Percentiles rank a stretch among this genome's conserved stretches.
phyloP scores from a whole-genome alignment of 2,329 filamentous ascomycete species.

The Orbilia quercus region DNA sequence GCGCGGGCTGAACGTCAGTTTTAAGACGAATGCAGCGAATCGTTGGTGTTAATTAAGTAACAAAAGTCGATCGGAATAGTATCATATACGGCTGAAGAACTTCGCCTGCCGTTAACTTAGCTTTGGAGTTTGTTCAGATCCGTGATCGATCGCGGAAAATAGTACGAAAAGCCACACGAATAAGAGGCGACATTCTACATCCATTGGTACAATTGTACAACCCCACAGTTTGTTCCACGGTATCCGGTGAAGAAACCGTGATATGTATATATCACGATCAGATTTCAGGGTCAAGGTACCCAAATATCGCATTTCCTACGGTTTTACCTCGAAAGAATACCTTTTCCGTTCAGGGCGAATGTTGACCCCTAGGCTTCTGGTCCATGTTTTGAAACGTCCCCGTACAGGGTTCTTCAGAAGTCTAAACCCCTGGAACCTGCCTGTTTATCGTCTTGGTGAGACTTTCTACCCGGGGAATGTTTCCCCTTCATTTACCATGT shows the following conservation, averaged over 20 bases:
- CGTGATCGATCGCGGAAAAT: too few species aligned
- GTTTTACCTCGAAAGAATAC: neutral
- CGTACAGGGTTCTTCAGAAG: neutral
- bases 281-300: neutral
- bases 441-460: slow-evolving; percentile 31
- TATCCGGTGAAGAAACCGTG: too few species aligned
- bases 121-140: too few species aligned
- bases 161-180: too few species aligned
- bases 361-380: slow-evolving; percentile 1
- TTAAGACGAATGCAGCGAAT: neutral
- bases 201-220: too few species aligned
- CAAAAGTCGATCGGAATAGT: slow-evolving; percentile 1
- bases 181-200: too few species aligned
- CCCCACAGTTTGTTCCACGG: too few species aligned
- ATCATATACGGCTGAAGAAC: too few species aligned
- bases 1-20: slow-evolving; percentile 21
- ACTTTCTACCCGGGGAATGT: neutral
- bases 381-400: slow-evolving; percentile 19
- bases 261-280: neutral
- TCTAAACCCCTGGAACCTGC: neutral
- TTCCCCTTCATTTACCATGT: neutral
- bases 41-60: neutral
- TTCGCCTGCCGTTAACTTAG: too few species aligned
- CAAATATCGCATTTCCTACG: neutral
- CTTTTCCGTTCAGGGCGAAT: neutral